Base-by-base conservation (phyloP, 192 early-diverging fungal genomes). In the Podila horticola region DNA sequence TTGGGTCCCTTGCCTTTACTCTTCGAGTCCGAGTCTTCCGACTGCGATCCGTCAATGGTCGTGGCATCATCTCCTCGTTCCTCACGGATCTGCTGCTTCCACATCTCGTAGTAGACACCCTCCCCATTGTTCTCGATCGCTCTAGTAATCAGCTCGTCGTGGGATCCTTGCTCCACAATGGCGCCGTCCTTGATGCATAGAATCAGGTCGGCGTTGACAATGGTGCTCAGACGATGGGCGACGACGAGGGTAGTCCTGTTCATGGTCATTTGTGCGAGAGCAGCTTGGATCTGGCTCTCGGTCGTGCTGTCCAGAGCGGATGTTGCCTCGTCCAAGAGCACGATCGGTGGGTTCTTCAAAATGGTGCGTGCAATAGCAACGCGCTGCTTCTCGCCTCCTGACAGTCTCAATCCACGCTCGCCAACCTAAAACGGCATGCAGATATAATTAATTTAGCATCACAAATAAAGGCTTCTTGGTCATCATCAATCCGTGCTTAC, bases 351-450 rank as follows among this genome's bases (percentile, higher is more conserved):
- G 59, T 70, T 77, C 82, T 95, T 96, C 38, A 96, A 64, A 41
- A 96, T 82, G 1, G 95, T 96, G 22, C 95, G 74, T 19, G 94
- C 95, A 82, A 96, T 95, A 22, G 95, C 95, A 9, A 96, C 90
- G 38, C 95, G 84, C 81, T 96, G 95, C 85, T 97, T 97, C 85
- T 98, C 97, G 22, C 96, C 97, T 61, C 97, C 96, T 58, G 90
- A 92, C 22, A 99, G 85, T 60, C 96, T 87, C 75, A 94, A 68
- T 31, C 92, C 92, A 68, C 92, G 85, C 66, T 93, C 92, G 30
- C 92, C 92, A 4, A 93, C 91, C 52, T 55, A 55, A n/a, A n/a
- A n/a, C n/a, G n/a, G n/a, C n/a, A n/a, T n/a, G n/a, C n/a, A n/a
- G n/a, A n/a, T n/a, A n/a, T n/a, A n/a, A n/a, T n/a, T n/a, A n/a